These are phyloP conservation scores for Fraxinus sp. DNA, from an alignment of 305 asterid species.

Conservation along the genomic window DNA sequence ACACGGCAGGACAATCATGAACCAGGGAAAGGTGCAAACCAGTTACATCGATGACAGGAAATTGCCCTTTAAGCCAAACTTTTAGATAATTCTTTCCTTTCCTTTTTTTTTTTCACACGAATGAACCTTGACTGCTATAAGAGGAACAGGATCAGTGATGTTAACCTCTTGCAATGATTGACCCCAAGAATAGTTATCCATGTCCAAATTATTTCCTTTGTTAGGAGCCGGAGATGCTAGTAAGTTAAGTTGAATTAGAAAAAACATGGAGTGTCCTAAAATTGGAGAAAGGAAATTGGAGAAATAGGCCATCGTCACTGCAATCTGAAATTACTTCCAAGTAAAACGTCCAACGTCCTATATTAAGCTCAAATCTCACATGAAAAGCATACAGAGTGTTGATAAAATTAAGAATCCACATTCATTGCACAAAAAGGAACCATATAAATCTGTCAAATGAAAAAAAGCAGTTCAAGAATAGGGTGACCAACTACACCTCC, in stretches of 20 bases:
- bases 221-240: constrained; percentile 40
- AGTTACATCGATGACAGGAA: constrained; percentile 48
- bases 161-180: constrained; percentile 69
- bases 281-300: background rate
- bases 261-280: too few species aligned
- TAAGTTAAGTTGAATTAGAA: too few species aligned
- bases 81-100: constrained; percentile 37
- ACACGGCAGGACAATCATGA: background rate
- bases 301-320: background rate
- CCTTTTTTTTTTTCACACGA: constrained; percentile 42
- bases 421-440: constrained; percentile 19
- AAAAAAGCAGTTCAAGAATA: constrained; percentile 32
- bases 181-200: constrained; percentile 72
- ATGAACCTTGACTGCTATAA: constrained; percentile 60
- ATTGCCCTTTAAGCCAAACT: constrained; percentile 63
- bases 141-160: constrained; percentile 57
- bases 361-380: background rate
- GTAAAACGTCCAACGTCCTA: background rate
- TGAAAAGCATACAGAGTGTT: background rate
- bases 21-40: background rate
- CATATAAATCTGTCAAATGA: constrained; percentile 38
- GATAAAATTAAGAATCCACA: constrained; percentile 1
- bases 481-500: constrained; percentile 37
- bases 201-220: constrained; percentile 56
- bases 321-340: background rate